Conservation (phyloP, 2,329 filamentous ascomycete genomes). For the Cladosporium sphaerospermum region DNA sequence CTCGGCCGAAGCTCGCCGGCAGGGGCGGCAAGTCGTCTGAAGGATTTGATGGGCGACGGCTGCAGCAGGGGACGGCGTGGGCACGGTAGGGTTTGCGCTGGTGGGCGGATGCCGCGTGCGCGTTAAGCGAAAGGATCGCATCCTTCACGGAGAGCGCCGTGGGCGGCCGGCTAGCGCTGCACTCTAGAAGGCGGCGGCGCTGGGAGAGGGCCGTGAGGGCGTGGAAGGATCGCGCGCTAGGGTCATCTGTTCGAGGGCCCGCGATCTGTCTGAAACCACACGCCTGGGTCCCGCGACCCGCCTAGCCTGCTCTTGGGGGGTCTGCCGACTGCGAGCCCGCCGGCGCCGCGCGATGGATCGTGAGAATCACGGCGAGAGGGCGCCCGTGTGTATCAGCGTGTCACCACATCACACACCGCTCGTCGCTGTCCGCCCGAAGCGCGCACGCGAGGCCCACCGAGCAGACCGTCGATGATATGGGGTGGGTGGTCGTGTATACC, state of each 20-base stretch:
- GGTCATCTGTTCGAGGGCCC: slow-evolving; percentile 8
- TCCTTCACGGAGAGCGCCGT: slow-evolving; percentile 11
- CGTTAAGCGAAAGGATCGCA: slow-evolving; percentile 10
- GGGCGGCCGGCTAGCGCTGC: background rate
- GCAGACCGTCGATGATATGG: background rate
- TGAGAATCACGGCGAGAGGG: background rate
- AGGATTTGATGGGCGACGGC: no score
- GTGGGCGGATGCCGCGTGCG: background rate
- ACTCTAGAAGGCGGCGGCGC: background rate
- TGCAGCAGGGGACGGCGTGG: no score
- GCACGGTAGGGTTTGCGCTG: no score
- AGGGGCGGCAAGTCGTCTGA: no score
- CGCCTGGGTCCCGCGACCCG: background rate
- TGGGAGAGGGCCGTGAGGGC: background rate
- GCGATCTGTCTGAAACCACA: slow-evolving; percentile 11
- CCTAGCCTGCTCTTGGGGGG: background rate
- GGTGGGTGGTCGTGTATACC: background rate
- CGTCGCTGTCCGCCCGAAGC: no score
- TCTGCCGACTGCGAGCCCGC: background rate
- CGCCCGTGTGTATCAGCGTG: no score
- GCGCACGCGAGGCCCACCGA: no score
- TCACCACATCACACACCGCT: no score
- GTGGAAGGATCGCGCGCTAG: slow-evolving; percentile 9
- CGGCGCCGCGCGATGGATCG: background rate
- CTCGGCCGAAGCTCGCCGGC: slow-evolving; percentile 2